Percentiles rank a stretch among this genome's conserved stretches.
Evolutionary conservation across 805 yeast species (phyloP).

Genomic region (Spathaspora sp.): DNA sequence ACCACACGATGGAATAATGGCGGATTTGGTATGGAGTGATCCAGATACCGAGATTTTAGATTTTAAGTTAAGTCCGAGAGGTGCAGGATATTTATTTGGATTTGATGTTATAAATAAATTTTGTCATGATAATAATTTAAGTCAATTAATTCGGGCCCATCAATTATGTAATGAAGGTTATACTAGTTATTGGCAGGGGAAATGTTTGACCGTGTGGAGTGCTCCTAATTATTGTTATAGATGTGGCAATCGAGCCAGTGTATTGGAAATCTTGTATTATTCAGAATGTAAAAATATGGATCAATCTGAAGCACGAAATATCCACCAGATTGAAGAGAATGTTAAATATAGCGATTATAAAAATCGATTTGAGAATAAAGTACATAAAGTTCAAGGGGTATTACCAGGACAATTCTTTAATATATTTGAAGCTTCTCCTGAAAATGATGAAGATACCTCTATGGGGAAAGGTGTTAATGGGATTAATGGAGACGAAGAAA

Average conservation of each 20-base stretch:
- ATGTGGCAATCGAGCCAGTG: slow-evolving; percentile 97
- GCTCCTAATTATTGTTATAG: slow-evolving; percentile 98
- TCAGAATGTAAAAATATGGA: slow-evolving; percentile 23
- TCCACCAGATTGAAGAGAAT: slow-evolving; percentile 3
- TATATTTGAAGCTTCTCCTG: slow-evolving; percentile 97
- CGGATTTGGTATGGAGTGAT: slow-evolving; percentile 97
- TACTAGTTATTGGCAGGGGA: slow-evolving; percentile 85
- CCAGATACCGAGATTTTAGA: slow-evolving; percentile 83
- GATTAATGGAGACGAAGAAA: slow-evolving; percentile 12
- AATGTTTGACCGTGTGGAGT: slow-evolving; percentile 95
- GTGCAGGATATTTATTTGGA: slow-evolving; percentile 98
- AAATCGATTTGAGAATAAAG: slow-evolving; percentile 5
- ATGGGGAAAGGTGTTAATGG: slow-evolving; percentile 41
- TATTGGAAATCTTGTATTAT: slow-evolving; percentile 68
- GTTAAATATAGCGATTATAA: slow-evolving; percentile 3
- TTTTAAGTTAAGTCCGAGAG: slow-evolving; percentile 88
- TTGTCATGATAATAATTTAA: slow-evolving; percentile 69
- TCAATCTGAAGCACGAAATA: neutral
- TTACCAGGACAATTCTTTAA: slow-evolving; percentile 69
- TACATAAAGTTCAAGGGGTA: slow-evolving; percentile 18
- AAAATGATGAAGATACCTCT: slow-evolving; percentile 61
- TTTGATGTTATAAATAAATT: slow-evolving; percentile 85
- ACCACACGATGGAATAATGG: slow-evolving; percentile 99
- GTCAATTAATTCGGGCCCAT: slow-evolving; percentile 87
- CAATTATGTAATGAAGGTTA: slow-evolving; percentile 96